Conservation (phyloP, 2,329 filamentous ascomycete species). For the Penicillium frequentans region DNA sequence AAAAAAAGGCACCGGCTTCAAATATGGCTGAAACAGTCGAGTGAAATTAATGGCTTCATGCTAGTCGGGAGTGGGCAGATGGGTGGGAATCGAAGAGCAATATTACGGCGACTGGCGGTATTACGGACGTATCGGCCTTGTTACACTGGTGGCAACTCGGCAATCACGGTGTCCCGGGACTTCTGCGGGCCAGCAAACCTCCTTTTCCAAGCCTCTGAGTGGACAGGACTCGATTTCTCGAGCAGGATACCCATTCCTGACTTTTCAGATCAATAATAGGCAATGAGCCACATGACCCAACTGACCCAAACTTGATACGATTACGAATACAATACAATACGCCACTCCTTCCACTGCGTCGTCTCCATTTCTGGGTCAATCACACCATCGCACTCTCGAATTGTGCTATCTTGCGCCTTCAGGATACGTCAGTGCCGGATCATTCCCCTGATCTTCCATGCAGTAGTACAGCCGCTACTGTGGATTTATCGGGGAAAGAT, state of each 20-base stretch:
- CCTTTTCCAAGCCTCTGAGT: background rate
- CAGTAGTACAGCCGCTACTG: slow-evolving; percentile 17
- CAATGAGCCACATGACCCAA: slow-evolving; percentile 4
- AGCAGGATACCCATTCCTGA: slow-evolving; percentile 8
- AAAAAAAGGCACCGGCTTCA: background rate
- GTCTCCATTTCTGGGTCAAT: slow-evolving; percentile 10
- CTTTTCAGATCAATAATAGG: background rate
- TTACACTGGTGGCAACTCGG: slow-evolving; percentile 2
- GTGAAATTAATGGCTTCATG: slow-evolving; percentile 1
- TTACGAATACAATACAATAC: background rate
- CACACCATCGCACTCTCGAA: slow-evolving; percentile 27
- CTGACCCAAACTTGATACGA: background rate
- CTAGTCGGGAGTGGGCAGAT: slow-evolving; percentile 1
- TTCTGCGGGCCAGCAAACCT: background rate
- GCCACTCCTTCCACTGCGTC: background rate
- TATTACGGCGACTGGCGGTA: slow-evolving; percentile 12
- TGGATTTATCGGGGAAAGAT: slow-evolving; percentile 5
- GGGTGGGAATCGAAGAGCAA: background rate
- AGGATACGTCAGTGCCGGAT: slow-evolving; percentile 21
- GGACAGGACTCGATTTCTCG: slow-evolving; percentile 8
- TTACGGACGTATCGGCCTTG: slow-evolving; percentile 6
- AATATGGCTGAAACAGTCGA: background rate
- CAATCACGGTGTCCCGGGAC: background rate
- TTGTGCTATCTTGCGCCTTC: slow-evolving; percentile 22
- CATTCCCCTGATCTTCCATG: slow-evolving; percentile 27